A percentile compares a stretch with the other conserved stretches of the same genome.
phyloP scores from a whole-genome alignment of 2,329 filamentous ascomycete genomes.

The Colletotrichum chlorophyti region DNA sequence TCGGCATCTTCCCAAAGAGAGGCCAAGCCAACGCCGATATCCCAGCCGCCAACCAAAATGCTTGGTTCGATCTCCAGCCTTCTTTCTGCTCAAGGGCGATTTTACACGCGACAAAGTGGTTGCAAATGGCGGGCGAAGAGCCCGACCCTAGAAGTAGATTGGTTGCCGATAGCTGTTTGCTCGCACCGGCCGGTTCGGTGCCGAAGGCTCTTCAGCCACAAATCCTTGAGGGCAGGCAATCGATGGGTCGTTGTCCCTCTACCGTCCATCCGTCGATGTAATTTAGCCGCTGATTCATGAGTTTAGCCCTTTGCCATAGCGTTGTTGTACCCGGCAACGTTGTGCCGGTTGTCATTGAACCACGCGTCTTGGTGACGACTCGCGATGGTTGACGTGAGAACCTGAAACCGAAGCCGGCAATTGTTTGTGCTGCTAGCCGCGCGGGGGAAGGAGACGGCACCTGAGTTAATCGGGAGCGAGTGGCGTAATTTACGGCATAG shows the following conservation, averaged over 20 bases:
- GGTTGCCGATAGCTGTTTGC: not conserved
- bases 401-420: slow-evolving; percentile 18
- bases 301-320: too few species aligned
- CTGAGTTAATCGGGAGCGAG: too few species aligned
- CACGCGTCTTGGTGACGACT: slow-evolving; percentile 23
- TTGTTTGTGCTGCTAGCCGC: slow-evolving; percentile 7
- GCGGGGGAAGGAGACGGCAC: too few species aligned
- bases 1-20: too few species aligned
- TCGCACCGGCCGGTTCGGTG: slow-evolving; percentile 14
- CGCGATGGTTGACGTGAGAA: not conserved
- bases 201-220: slow-evolving; percentile 15
- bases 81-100: not conserved
- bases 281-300: too few species aligned
- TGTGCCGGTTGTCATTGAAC: not conserved
- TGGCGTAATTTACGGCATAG: slow-evolving; percentile 3
- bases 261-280: not conserved
- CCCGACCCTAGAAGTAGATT: not conserved
- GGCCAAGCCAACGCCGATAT: slow-evolving; percentile 12
- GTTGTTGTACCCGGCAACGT: not conserved
- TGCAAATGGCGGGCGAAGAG: not conserved
- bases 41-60: slow-evolving; percentile 1
- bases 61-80: slow-evolving; percentile 5
- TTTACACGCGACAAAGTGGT: slow-evolving; percentile 2
- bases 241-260: too few species aligned
- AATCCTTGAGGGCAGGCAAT: not conserved